Conservation (phyloP, 495 filamentous ascomycete genomes). For the Glonium stellatum region DNA sequence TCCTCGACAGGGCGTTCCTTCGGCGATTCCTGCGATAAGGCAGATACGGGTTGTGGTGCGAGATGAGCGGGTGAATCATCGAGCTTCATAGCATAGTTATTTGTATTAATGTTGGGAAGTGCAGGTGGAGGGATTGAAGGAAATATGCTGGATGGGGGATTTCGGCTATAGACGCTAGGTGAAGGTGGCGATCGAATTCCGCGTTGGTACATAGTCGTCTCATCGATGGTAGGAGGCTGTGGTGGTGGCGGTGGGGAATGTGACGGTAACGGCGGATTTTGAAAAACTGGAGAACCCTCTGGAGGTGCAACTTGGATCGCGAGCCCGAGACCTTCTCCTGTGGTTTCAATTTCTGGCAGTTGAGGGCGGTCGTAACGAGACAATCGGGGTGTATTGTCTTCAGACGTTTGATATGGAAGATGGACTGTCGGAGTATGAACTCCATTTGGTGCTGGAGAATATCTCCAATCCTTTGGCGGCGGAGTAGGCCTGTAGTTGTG, state of each 20-base stretch:
- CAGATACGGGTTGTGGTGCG: not conserved
- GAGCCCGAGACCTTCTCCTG: constrained; percentile 40
- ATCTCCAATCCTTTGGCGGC: constrained; percentile 30
- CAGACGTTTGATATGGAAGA: constrained; percentile 6
- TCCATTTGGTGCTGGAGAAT: not conserved
- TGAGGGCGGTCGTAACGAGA: constrained; percentile 10
- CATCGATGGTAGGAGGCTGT: constrained; percentile 9
- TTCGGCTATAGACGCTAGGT: constrained; percentile 36
- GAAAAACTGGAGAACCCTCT: not conserved
- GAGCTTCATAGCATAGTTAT: not conserved
- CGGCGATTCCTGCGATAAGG: not conserved
- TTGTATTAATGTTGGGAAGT: not conserved
- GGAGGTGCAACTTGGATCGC: constrained; percentile 27
- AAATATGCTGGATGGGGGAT: constrained; percentile 36
- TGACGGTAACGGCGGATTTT: constrained; percentile 4
- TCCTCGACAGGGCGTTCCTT: constrained; percentile 29
- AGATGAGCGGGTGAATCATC: constrained; percentile 14
- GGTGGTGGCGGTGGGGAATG: constrained; percentile 15
- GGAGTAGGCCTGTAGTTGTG: constrained; percentile 23
- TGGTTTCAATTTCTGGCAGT: constrained; percentile 33
- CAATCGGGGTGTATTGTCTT: constrained; percentile 2
- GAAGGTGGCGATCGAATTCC: constrained; percentile 26
- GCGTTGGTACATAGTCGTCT: constrained; percentile 4
- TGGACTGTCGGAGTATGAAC: not conserved
- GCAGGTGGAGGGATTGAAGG: constrained; percentile 8